Conservation (phyloP, 345 rosid genomes). For the Mangifera indica region DNA sequence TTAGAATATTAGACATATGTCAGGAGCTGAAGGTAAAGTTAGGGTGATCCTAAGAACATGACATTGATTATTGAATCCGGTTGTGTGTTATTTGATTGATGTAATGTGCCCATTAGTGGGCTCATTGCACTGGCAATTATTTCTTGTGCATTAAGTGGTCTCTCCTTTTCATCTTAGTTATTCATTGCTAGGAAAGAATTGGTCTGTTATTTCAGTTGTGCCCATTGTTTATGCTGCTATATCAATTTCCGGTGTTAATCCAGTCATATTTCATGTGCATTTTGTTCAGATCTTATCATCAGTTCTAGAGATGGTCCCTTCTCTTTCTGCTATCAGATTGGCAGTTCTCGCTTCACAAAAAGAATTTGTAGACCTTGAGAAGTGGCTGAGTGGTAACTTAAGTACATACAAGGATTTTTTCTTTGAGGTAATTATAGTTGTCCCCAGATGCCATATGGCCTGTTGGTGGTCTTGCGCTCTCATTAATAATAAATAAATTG, state of each 20-base stretch:
- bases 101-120: not conserved
- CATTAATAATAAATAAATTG: too few relatives aligned
- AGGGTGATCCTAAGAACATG: not conserved
- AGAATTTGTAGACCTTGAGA: conserved; percentile 34
- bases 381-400: conserved; percentile 33
- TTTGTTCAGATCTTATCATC: conserved; percentile 28
- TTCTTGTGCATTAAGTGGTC: not conserved
- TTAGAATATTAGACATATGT: conserved; percentile 30
- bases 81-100: not conserved
- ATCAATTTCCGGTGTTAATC: not conserved
- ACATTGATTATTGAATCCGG: not conserved
- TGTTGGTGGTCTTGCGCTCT: too few relatives aligned
- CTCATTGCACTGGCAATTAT: not conserved
- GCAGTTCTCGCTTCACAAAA: conserved; percentile 39
- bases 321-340: conserved; percentile 26
- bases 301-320: conserved; percentile 32
- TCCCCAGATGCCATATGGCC: too few relatives aligned
- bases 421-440: conserved; percentile 30
- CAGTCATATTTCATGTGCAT: conserved; percentile 8
- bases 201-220: not conserved
- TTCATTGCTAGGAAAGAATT: not conserved
- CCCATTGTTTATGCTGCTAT: not conserved
- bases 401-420: conserved; percentile 29
- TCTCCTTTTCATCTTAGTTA: conserved; percentile 5
- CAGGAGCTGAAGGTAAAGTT: conserved; percentile 36